A percentile compares a stretch with the other conserved stretches of the same genome.
These are phyloP conservation scores for Coccinonectria pachysandricola DNA, from an alignment of 2,329 filamentous ascomycete genomes.

Conservation along the genomic window DNA sequence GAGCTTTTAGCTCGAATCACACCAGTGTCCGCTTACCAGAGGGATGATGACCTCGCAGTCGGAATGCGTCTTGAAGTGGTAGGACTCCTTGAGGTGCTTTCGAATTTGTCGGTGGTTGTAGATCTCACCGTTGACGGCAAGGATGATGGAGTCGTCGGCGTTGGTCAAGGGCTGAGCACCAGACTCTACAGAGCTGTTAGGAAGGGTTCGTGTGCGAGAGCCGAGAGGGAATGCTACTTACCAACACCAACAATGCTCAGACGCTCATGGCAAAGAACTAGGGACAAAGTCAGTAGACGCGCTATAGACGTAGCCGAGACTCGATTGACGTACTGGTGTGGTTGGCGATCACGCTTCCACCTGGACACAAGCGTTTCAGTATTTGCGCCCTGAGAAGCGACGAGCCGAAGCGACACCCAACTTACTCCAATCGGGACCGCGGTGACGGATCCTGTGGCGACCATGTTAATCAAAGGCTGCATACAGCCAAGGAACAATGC, in stretches of 20 bases:
- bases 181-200: conserved; percentile 51
- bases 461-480: conserved; percentile 6
- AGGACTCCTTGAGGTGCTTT: conserved; percentile 71
- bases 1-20: conserved; percentile 1
- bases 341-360: conserved; percentile 81
- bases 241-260: conserved; percentile 95
- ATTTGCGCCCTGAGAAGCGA: conserved; percentile 10
- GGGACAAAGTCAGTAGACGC: conserved; percentile 18
- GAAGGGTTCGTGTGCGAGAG: conserved; percentile 4
- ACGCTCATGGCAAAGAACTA: conserved; percentile 93
- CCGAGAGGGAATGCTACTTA: conserved; percentile 34
- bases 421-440: conserved; percentile 98
- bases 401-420: conserved; percentile 15
- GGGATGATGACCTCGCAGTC: conserved; percentile 99
- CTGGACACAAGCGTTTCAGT: conserved; percentile 36
- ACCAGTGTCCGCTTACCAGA: conserved; percentile 50
- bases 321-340: conserved; percentile 64
- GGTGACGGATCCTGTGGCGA: conserved; percentile 67
- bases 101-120: conserved; percentile 97
- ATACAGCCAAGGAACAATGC: no score
- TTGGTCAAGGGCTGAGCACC: conserved; percentile 94
- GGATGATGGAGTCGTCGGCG: conserved; percentile 74
- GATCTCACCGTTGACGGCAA: conserved; percentile 98
- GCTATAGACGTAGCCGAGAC: neutral
- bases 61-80: conserved; percentile 97